These are phyloP conservation scores for Wickerhamiella domercqiae DNA, from an alignment of 805 yeast genomes.

Conservation along the genomic window DNA sequence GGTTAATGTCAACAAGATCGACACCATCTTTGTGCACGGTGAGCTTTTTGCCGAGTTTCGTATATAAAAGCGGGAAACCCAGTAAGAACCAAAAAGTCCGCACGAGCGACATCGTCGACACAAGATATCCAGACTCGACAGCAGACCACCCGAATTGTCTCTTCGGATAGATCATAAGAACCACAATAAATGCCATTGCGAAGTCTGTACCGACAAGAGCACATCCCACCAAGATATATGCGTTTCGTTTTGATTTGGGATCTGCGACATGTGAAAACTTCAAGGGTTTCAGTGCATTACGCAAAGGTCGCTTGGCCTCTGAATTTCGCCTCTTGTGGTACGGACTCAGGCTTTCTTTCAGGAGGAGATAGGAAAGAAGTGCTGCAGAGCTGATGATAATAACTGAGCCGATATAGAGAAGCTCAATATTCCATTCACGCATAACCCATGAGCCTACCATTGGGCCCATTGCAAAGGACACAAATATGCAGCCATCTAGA, in stretches of 20 bases:
- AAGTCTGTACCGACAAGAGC: constrained; percentile 14
- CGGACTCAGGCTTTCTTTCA: constrained; percentile 14
- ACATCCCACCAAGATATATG: constrained; percentile 13
- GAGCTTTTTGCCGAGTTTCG: constrained; percentile 10
- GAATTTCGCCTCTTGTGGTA: constrained; percentile 12
- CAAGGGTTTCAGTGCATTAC: constrained; percentile 7
- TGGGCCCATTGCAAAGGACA: constrained; percentile 17
- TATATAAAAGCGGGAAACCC: constrained; percentile 18
- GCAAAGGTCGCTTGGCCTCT: constrained; percentile 6
- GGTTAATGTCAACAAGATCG: constrained; percentile 14
- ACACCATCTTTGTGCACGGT: constrained; percentile 12
- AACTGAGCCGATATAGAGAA: constrained; percentile 8
- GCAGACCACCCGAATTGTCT: constrained; percentile 22
- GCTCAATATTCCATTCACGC: constrained; percentile 7
- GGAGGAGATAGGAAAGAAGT: constrained; percentile 5
- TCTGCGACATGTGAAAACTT: constrained; percentile 11
- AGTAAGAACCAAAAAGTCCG: constrained; percentile 19
- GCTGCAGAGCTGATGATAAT: constrained; percentile 6
- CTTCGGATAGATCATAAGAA: constrained; percentile 19
- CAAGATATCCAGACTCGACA: constrained; percentile 21
- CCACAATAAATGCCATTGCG: constrained; percentile 9
- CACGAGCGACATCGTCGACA: constrained; percentile 18
- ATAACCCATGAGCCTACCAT: constrained; percentile 14
- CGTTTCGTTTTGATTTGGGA: constrained; percentile 13
- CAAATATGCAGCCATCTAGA: constrained; percentile 15